Percentiles rank a stretch among this genome's conserved stretches.
Conservation (phyloP, 208 protist genomes). For the Leishmania martiniquensis region DNA sequence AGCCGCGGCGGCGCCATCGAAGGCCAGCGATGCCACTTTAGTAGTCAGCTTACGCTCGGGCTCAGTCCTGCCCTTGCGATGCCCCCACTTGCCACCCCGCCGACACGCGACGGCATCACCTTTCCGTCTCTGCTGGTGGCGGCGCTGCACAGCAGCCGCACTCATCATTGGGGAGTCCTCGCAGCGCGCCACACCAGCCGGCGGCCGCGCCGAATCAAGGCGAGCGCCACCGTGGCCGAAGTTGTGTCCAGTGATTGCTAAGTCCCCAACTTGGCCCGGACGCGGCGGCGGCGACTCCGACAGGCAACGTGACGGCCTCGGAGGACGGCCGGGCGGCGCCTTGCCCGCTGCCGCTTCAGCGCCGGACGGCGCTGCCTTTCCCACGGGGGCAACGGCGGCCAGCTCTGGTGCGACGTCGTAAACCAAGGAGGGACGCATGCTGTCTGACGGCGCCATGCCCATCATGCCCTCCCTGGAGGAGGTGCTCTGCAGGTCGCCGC, state of each 20-base stretch:
- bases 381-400: background rate
- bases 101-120: background rate
- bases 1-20: background rate
- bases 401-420: conserved; percentile 25
- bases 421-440: conserved; percentile 52
- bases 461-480: background rate
- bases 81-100: background rate
- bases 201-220: background rate
- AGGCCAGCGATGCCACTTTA: background rate
- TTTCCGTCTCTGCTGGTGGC: background rate
- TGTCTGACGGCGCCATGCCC: conserved; percentile 36
- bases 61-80: background rate
- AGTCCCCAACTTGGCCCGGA: background rate
- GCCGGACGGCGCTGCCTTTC: background rate
- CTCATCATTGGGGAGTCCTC: conserved; percentile 14
- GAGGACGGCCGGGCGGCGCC: background rate
- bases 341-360: background rate
- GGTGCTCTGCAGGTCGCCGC: background rate
- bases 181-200: background rate
- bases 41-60: background rate
- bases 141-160: background rate
- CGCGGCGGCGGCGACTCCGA: conserved; percentile 1
- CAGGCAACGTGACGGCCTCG: background rate
- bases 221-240: background rate
- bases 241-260: background rate